These are phyloP conservation scores for Chaetothyriales sp. DNA, from an alignment of 2,329 filamentous ascomycete genomes.

Conservation along the genomic window DNA sequence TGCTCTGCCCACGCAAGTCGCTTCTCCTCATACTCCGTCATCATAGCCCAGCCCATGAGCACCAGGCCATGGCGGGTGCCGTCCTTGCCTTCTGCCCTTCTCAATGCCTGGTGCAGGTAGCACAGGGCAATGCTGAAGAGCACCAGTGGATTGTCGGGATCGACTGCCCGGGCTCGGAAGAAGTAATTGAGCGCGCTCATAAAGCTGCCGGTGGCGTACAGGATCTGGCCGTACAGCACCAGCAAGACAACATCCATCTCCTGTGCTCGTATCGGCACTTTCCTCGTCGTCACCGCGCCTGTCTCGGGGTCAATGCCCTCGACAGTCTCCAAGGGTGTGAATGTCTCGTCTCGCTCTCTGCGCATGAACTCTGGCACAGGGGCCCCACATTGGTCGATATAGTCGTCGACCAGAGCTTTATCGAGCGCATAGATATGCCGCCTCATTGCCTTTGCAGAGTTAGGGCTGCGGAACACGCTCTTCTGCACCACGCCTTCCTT, in stretches of 20 bases:
- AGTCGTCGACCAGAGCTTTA: slow-evolving; percentile 44
- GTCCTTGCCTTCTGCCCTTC: slow-evolving; percentile 50
- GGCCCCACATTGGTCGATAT: slow-evolving; percentile 20
- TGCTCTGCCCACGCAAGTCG: slow-evolving; percentile 24
- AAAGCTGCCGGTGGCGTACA: slow-evolving; percentile 73
- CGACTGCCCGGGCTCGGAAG: slow-evolving; percentile 47
- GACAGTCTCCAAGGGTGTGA: slow-evolving; percentile 19
- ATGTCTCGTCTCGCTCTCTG: slow-evolving; percentile 6
- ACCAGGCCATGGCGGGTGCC: slow-evolving; percentile 83
- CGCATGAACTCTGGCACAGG: slow-evolving; percentile 25
- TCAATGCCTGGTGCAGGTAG: slow-evolving; percentile 80
- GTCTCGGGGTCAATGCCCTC: not conserved
- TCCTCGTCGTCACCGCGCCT: slow-evolving; percentile 7
- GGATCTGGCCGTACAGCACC: slow-evolving; percentile 78
- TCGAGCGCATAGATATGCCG: slow-evolving; percentile 88
- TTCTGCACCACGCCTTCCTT: slow-evolving; percentile 9
- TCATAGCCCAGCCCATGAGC: slow-evolving; percentile 68
- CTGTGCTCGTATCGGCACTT: slow-evolving; percentile 20
- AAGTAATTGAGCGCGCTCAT: slow-evolving; percentile 79
- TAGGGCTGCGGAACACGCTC: slow-evolving; percentile 44
- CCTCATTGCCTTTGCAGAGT: slow-evolving; percentile 44
- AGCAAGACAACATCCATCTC: slow-evolving; percentile 67
- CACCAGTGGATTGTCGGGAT: slow-evolving; percentile 43
- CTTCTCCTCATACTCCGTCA: slow-evolving; percentile 58
- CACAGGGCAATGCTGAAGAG: slow-evolving; percentile 69